Conservation (phyloP, 2,329 filamentous ascomycete species). For the Pseudogymnoascus destructans region DNA sequence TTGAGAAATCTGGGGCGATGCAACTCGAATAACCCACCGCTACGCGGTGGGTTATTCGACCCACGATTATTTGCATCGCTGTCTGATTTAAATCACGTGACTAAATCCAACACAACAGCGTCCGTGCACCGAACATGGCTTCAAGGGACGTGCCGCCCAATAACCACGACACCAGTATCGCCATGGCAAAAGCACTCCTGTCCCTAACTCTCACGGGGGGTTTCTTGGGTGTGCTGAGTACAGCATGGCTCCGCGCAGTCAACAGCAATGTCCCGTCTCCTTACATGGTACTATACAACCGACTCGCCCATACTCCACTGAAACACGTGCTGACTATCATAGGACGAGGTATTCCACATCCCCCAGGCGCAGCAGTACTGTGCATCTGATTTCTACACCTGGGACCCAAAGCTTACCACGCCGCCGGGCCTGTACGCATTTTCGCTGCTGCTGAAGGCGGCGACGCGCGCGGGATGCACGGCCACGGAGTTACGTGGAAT, state of each 20-base stretch:
- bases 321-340: conserved; percentile 5
- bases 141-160: not conserved
- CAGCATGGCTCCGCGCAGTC: not conserved
- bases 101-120: not conserved
- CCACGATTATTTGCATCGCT: not conserved
- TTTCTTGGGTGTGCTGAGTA: not conserved
- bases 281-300: not conserved
- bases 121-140: not conserved
- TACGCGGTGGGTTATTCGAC: too few species aligned
- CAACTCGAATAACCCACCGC: too few species aligned
- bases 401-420: conserved; percentile 97
- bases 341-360: conserved; percentile 84
- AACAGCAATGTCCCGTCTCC: not conserved
- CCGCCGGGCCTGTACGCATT: conserved; percentile 65
- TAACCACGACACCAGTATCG: not conserved
- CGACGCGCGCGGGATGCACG: not conserved
- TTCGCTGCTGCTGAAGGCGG: conserved; percentile 14
- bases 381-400: conserved; percentile 55
- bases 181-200: not conserved
- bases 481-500: not conserved
- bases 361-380: conserved; percentile 87
- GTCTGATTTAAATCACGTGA: not conserved
- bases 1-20: too few species aligned
- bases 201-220: not conserved
- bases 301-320: too few species aligned